Percentiles rank a stretch among this genome's conserved stretches.
Conservation (phyloP, 2,329 filamentous ascomycete genomes). For the Trichoderma koningii region DNA sequence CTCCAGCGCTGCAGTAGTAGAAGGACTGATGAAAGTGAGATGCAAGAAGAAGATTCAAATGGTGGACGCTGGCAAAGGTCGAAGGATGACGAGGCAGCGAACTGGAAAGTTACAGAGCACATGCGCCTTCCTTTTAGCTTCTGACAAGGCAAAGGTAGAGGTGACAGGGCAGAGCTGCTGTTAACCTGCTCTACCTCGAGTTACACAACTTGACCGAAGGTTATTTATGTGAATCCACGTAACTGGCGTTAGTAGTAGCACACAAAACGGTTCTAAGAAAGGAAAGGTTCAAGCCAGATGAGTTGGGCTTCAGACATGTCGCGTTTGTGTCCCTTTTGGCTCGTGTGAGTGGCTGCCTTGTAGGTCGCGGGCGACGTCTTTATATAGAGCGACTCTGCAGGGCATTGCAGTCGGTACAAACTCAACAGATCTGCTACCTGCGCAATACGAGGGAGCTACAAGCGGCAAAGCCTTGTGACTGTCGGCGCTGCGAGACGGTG, state of each 20-base stretch:
- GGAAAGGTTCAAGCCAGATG: background rate
- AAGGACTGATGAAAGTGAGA: background rate
- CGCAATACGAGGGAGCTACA: background rate
- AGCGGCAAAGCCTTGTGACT: constrained; percentile 13
- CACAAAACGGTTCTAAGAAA: background rate
- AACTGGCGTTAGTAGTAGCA: constrained; percentile 1
- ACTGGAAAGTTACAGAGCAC: background rate
- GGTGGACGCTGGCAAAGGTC: background rate
- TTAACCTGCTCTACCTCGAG: background rate
- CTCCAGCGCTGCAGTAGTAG: background rate
- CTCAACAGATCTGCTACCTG: background rate
- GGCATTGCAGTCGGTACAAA: too few relatives aligned
- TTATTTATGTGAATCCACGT: background rate
- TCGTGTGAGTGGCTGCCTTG: constrained; percentile 13
- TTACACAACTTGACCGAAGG: background rate
- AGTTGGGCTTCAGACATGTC: background rate
- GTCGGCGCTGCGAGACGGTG: constrained; percentile 10
- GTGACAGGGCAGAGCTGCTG: background rate
- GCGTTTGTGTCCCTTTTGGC: background rate
- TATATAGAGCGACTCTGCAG: too few relatives aligned
- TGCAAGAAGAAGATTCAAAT: background rate
- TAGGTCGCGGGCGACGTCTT: too few relatives aligned
- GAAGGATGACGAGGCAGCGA: constrained; percentile 1
- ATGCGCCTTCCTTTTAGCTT: background rate
- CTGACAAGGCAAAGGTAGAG: background rate